Evolutionary conservation across 306 rosid genomes (phyloP).

Genomic region (Comarum palustre): DNA sequence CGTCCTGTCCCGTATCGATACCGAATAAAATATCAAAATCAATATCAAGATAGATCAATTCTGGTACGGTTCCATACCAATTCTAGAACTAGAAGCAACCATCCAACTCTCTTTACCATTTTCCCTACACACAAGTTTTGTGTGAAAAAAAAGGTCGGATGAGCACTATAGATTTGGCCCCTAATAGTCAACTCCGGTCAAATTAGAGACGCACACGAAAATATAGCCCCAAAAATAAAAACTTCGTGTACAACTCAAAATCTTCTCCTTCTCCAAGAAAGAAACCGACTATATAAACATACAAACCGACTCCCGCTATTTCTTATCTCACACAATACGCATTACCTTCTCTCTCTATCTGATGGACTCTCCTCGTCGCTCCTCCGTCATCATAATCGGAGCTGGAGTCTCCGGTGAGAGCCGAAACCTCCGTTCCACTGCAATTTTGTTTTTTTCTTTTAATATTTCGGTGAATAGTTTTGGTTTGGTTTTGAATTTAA

Average conservation of each 20-base stretch:
- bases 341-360: neutral
- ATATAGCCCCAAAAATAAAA: fast-evolving
- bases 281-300: constrained; percentile 53
- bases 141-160: neutral
- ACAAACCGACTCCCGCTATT: constrained; percentile 63
- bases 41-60: too few species aligned
- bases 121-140: neutral
- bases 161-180: neutral
- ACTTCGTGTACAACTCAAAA: neutral
- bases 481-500: neutral
- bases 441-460: neutral
- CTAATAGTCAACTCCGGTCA: neutral
- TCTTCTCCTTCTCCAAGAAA: neutral
- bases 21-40: too few species aligned
- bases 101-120: neutral
- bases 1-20: too few species aligned
- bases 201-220: neutral
- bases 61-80: too few species aligned
- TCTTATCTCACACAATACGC: constrained; percentile 17
- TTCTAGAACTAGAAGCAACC: too few species aligned
- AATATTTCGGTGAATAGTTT: neutral
- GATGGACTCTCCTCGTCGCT: constrained; percentile 70
- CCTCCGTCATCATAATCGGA: constrained; percentile 82
- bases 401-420: constrained; percentile 85
- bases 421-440: neutral